Percentiles rank a stretch among this genome's conserved stretches.
These are phyloP conservation scores for Trametes punicea DNA, from an alignment of 768 basidiomycete species.

Conservation along the genomic window DNA sequence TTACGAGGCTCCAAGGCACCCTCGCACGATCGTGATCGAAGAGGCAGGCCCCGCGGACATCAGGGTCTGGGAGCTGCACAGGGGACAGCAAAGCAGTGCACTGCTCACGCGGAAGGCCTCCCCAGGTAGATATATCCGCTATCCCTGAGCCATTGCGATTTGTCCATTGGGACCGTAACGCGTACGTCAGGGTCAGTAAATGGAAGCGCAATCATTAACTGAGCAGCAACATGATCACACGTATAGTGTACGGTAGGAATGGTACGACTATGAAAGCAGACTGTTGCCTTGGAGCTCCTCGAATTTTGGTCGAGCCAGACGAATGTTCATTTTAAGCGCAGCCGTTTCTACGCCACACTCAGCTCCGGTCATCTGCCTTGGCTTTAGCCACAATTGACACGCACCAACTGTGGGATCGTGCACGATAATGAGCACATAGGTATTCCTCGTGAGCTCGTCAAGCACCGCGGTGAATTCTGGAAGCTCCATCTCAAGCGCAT, in stretches of 20 bases:
- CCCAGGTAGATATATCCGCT: no score
- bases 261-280: constrained; percentile 27
- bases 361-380: no score
- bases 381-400: no score
- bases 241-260: neutral
- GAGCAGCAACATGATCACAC: no score
- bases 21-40: constrained; percentile 1
- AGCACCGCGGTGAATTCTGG: constrained; percentile 85
- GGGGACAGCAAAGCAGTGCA: neutral
- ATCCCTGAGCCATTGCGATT: no score
- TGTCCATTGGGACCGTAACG: no score
- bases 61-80: neutral
- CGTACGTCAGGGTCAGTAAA: neutral
- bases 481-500: constrained; percentile 82
- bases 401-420: constrained; percentile 86
- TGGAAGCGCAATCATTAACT: no score
- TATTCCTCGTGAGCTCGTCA: constrained; percentile 90
- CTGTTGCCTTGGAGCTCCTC: constrained; percentile 84
- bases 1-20: neutral
- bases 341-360: constrained; percentile 76
- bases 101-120: no score
- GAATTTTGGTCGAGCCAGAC: constrained; percentile 82
- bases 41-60: neutral
- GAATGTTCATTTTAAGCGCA: constrained; percentile 83
- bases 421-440: constrained; percentile 86